Evolutionary conservation across 2,329 filamentous ascomycete species (phyloP), one percentile per base, ranked within the genome.

Genomic region (Sordariomycetes sp.): DNA sequence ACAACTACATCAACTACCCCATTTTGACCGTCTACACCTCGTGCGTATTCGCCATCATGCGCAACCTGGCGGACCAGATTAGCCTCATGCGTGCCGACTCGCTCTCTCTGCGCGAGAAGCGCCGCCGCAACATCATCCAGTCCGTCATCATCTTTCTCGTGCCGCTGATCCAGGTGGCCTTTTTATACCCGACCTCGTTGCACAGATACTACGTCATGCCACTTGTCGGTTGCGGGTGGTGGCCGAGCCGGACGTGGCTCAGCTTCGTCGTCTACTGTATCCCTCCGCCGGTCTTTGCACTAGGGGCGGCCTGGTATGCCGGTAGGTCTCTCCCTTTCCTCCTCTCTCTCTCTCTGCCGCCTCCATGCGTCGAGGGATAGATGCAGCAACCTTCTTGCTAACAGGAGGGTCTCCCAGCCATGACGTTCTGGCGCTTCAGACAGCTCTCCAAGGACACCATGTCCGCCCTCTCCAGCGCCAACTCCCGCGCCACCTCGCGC

Each of bases 1-100:
- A 79, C 63, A 65, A 73, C 14, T 79, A 76, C 46, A 53, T 73
- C 57, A 76, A 75, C 62, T 68, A 72, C 25, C 69, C 73, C 35
- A 66, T 76, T 32, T 72, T 79, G 61, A 79, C 79, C 60, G 69
- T 75, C 63, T 83, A 75, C 65, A 72, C 72, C 48, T 75, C 76
- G n/a, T 75, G 76, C 40, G 70, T 82, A 52, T 76, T 82, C 55
- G 76, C 78, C 65, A 76, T 82, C 59, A 79, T 83, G 74, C 74
- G 75, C 16, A 77, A 80, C 52, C 72, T 84, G 11, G 73, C 80
- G 16, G 66, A 71, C 43, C 79, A 80, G 63, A 73, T 84, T 57
- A 73, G 72, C 35, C 65, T 79, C 28, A 62, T 73, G 56, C 70
- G 77, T 2, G 74, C 72, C 25, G 69, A 70, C 54, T 69, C 70